Conservation (phyloP, 345 rosid genomes). For the Geranium rotundifolium region DNA sequence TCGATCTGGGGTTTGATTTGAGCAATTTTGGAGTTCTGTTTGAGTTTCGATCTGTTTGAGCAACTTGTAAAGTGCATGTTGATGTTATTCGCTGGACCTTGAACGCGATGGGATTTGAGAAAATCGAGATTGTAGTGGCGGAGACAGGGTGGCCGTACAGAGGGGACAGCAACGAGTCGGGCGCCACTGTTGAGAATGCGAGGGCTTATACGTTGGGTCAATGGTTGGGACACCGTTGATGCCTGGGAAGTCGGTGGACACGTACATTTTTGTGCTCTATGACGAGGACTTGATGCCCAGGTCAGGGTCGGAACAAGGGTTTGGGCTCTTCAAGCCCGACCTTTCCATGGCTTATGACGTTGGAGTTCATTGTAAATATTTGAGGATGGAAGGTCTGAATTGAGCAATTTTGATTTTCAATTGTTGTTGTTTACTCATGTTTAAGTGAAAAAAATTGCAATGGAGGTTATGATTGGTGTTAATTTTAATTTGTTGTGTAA, state of each 20-base stretch:
- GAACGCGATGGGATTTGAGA: slow-evolving; percentile 61
- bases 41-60: neutral
- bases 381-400: no score
- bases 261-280: slow-evolving; percentile 81
- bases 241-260: slow-evolving; percentile 88
- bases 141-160: slow-evolving; percentile 92
- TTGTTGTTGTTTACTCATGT: no score
- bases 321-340: slow-evolving; percentile 69
- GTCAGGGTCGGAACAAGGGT: slow-evolving; percentile 63
- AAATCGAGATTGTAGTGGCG: slow-evolving; percentile 67
- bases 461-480: no score
- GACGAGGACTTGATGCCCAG: slow-evolving; percentile 81
- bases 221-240: slow-evolving; percentile 81
- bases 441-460: no score
- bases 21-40: no score
- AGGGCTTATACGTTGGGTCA: slow-evolving; percentile 67
- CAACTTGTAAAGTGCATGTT: slow-evolving; percentile 30
- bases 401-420: no score
- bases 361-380: no score
- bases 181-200: slow-evolving; percentile 72
- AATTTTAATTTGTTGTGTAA: no score
- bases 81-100: slow-evolving; percentile 82
- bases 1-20: no score
- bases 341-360: slow-evolving; percentile 56
- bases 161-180: slow-evolving; percentile 71